These are phyloP conservation scores for Phyllosticta capitalensis DNA, from an alignment of 2,329 filamentous ascomycete genomes.

Conservation along the genomic window DNA sequence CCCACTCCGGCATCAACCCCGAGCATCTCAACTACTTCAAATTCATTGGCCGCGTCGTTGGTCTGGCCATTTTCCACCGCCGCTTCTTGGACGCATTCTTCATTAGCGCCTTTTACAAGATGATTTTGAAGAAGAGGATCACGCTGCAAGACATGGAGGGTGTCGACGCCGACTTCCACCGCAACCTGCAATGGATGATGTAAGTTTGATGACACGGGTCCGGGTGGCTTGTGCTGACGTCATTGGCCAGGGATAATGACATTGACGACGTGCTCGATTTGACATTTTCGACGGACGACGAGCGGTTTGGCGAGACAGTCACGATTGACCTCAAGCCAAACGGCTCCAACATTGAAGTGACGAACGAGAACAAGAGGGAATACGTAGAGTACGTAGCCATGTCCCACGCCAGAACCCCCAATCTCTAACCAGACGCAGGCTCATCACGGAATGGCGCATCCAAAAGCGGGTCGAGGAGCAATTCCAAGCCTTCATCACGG, in stretches of 20 bases:
- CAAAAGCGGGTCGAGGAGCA: constrained; percentile 97
- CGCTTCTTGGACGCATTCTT: constrained; percentile 98
- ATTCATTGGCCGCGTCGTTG: constrained; percentile 96
- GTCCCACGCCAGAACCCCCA: neutral
- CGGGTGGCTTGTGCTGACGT: neutral
- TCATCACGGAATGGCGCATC: constrained; percentile 99
- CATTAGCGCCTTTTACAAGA: constrained; percentile 98
- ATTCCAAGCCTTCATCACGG: constrained; percentile 94
- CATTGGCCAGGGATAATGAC: constrained; percentile 65
- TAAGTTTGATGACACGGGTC: constrained; percentile 26
- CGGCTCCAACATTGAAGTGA: constrained; percentile 88
- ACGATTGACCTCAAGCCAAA: constrained; percentile 89
- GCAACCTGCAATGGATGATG: constrained; percentile 93
- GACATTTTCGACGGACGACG: constrained; percentile 94
- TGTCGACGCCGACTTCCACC: constrained; percentile 95
- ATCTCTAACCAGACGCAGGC: constrained; percentile 31
- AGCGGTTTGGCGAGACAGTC: constrained; percentile 88
- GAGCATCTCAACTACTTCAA: constrained; percentile 99
- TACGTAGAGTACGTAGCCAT: constrained; percentile 68
- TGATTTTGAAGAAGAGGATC: constrained; percentile 92
- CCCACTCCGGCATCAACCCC: constrained; percentile 96
- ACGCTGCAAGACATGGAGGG: constrained; percentile 94
- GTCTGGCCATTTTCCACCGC: constrained; percentile 93
- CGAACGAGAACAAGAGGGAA: constrained; percentile 97
- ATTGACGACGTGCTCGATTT: constrained; percentile 91